Evolutionary conservation across 1,139 yeast species (phyloP).

Genomic region (Geotrichum histeridarum): DNA sequence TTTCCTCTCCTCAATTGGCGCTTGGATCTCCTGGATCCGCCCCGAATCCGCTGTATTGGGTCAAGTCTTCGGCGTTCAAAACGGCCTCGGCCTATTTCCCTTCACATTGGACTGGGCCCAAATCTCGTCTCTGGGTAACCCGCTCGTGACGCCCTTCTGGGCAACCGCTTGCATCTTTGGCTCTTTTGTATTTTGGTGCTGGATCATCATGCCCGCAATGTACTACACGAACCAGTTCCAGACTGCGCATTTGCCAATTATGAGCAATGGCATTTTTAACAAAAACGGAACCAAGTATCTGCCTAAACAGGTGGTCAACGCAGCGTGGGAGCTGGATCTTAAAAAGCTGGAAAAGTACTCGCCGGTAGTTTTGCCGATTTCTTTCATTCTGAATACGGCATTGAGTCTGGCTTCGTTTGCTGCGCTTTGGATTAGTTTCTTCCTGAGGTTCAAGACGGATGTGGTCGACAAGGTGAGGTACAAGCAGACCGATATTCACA

Average conservation of each 20-base stretch:
- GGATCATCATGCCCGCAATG: slow-evolving; percentile 35
- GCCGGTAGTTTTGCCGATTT: slow-evolving; percentile 49
- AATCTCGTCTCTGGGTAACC: slow-evolving; percentile 37
- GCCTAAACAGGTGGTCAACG: slow-evolving; percentile 41
- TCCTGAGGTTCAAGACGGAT: slow-evolving; percentile 30
- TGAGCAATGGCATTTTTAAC: slow-evolving; percentile 40
- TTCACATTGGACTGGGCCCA: slow-evolving; percentile 46
- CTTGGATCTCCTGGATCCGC: slow-evolving; percentile 37
- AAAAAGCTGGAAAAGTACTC: slow-evolving; percentile 36
- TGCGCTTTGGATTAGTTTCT: slow-evolving; percentile 45
- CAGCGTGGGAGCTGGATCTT: slow-evolving; percentile 41
- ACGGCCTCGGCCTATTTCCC: slow-evolving; percentile 53
- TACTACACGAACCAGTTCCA: slow-evolving; percentile 44
- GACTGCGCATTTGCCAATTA: slow-evolving; percentile 46
- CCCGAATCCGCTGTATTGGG: slow-evolving; percentile 44
- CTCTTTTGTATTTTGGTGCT: slow-evolving; percentile 40
- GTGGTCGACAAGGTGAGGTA: slow-evolving; percentile 20
- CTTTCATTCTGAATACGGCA: slow-evolving; percentile 36
- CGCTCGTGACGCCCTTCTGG: slow-evolving; percentile 52
- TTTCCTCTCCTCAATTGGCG: slow-evolving; percentile 39
- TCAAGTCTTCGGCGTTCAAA: slow-evolving; percentile 48
- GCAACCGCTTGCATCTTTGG: slow-evolving; percentile 43
- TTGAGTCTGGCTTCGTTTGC: slow-evolving; percentile 47
- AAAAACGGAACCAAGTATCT: slow-evolving; percentile 40
- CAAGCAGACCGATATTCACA: slow-evolving; percentile 46